A percentile compares a stretch with the other conserved stretches of the same genome.
Conservation (phyloP, 257 asterid species). For the Penstemon newberryi region DNA sequence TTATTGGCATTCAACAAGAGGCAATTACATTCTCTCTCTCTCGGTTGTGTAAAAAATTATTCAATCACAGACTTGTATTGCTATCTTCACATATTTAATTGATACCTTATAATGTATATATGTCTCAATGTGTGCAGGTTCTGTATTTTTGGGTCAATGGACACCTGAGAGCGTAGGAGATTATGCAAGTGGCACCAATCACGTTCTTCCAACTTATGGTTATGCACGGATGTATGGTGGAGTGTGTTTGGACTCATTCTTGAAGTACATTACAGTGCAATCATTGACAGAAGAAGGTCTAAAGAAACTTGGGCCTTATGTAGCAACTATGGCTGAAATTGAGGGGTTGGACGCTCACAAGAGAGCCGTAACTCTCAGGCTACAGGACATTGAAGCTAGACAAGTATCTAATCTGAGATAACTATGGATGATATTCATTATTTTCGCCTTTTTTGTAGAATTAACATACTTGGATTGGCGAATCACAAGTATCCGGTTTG, state of each 20-base stretch:
- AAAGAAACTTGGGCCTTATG: constrained; percentile 84
- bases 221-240: constrained; percentile 94
- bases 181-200: constrained; percentile 94
- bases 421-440: constrained; percentile 7
- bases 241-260: constrained; percentile 83
- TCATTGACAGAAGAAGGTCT: constrained; percentile 88
- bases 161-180: constrained; percentile 97
- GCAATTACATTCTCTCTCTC: no score
- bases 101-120: not conserved
- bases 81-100: not conserved
- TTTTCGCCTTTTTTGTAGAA: constrained; percentile 13
- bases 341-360: constrained; percentile 98
- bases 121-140: constrained; percentile 47
- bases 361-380: constrained; percentile 89
- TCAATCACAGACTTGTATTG: not conserved
- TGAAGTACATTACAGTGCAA: constrained; percentile 85
- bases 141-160: constrained; percentile 87
- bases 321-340: constrained; percentile 86
- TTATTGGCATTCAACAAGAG: not conserved
- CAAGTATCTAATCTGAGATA: constrained; percentile 30
- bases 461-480: constrained; percentile 14
- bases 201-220: constrained; percentile 95
- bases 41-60: not conserved
- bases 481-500: not conserved
- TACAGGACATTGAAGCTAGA: constrained; percentile 77